These are phyloP conservation scores for Eragrostis nindensis DNA, from an alignment of 176 grass and related monocot species.

Conservation along the genomic window DNA sequence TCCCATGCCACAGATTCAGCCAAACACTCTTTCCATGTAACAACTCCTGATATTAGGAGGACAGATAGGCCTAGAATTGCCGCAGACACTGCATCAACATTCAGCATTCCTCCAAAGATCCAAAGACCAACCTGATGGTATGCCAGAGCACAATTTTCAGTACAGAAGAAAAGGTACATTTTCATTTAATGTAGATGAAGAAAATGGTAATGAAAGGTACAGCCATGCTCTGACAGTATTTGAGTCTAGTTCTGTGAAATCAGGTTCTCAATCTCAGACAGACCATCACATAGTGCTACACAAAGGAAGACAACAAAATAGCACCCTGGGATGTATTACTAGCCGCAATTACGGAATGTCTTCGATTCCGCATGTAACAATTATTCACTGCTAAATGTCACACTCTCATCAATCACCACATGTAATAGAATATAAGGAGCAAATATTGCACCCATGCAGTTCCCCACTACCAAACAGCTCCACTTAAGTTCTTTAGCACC, in stretches of 20 bases:
- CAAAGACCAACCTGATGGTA: slow-evolving; percentile 91
- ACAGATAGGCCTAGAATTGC: slow-evolving; percentile 92
- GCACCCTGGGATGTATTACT: not conserved
- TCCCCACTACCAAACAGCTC: not conserved
- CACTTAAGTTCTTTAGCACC: not conserved
- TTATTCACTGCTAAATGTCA: not conserved
- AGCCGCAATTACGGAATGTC: not conserved
- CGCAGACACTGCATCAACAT: slow-evolving; percentile 87
- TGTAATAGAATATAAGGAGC: not conserved
- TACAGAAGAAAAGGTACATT: not conserved
- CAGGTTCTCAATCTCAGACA: not conserved
- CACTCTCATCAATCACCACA: slow-evolving; percentile 10
- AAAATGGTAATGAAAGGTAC: not conserved
- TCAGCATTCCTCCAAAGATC: slow-evolving; percentile 84
- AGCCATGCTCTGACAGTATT: not conserved
- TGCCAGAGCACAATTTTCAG: slow-evolving; percentile 32
- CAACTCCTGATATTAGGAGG: slow-evolving; percentile 87
- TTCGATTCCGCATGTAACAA: not conserved
- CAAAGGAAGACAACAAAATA: slow-evolving; percentile 5
- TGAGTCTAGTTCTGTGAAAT: slow-evolving; percentile 3
- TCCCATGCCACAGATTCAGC: slow-evolving; percentile 96
- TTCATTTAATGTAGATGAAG: not conserved
- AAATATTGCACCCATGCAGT: not conserved
- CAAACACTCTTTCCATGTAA: slow-evolving; percentile 99
- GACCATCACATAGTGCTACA: not conserved